Conservation (phyloP, 176 grass and related monocot genomes). For the Paspalum vaginatum region DNA sequence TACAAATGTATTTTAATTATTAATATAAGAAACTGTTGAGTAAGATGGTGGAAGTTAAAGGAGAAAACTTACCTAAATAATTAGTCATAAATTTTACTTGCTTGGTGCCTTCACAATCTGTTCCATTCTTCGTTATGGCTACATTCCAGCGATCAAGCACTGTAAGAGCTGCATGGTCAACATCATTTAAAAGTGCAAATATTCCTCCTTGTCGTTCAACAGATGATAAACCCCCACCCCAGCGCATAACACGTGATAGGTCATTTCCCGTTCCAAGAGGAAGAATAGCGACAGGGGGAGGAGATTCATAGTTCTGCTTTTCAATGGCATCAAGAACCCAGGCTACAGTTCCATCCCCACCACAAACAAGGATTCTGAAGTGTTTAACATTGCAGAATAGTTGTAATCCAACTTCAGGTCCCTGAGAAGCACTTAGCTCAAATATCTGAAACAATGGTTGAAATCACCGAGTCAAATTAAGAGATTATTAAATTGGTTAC, state of each 20-base stretch:
- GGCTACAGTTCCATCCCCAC: constrained; percentile 87
- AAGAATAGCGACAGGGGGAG: constrained; percentile 92
- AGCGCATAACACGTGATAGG: constrained; percentile 71
- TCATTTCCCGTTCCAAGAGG: constrained; percentile 95
- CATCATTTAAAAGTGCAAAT: constrained; percentile 67
- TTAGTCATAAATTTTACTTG: constrained; percentile 94
- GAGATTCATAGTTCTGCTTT: constrained; percentile 81
- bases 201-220: constrained; percentile 82
- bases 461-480: constrained; percentile 26
- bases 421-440: constrained; percentile 76
- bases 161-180: constrained; percentile 75
- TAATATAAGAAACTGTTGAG: neutral
- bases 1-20: constrained; percentile 10
- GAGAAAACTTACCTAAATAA: constrained; percentile 68
- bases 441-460: constrained; percentile 70
- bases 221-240: constrained; percentile 89
- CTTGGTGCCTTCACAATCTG: constrained; percentile 50
- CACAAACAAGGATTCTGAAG: constrained; percentile 93
- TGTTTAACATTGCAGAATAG: constrained; percentile 72
- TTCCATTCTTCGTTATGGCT: constrained; percentile 55
- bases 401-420: constrained; percentile 81
- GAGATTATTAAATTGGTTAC: constrained; percentile 13
- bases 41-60: constrained; percentile 14
- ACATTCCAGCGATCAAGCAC: constrained; percentile 95
- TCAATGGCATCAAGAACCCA: constrained; percentile 96